Conservation (phyloP, 1,284 basidiomycete species). For the Thecaphora thlaspeos region DNA sequence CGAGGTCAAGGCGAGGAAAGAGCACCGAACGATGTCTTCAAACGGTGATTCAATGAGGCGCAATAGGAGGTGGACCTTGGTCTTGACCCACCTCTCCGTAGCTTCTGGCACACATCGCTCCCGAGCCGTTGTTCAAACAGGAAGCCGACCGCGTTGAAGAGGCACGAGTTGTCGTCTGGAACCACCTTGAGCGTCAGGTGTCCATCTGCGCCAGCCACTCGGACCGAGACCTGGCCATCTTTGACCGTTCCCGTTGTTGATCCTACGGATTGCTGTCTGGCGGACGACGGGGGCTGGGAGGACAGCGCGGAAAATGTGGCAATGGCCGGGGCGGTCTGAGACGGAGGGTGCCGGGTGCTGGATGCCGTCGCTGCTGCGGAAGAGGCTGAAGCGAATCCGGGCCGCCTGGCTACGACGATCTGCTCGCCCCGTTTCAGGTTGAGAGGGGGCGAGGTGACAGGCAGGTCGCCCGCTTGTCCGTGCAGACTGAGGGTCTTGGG, state of each 20-base stretch:
- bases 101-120: constrained; percentile 6
- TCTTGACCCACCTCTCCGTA: constrained; percentile 6
- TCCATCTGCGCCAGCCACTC: constrained; percentile 5
- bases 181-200: constrained; percentile 28
- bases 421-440: constrained; percentile 27
- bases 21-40: background rate
- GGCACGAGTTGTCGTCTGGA: constrained; percentile 47
- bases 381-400: background rate
- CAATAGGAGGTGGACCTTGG: no score
- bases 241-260: constrained; percentile 5
- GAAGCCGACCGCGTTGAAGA: constrained; percentile 35
- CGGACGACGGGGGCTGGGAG: no score
- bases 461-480: background rate
- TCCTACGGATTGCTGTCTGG: no score
- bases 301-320: no score
- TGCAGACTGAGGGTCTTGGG: constrained; percentile 12
- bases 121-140: constrained; percentile 18
- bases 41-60: no score
- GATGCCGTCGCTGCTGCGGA: no score
- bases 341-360: constrained; percentile 1
- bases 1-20: background rate
- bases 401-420: constrained; percentile 18
- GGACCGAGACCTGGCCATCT: constrained; percentile 11
- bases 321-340: no score
- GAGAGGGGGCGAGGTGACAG: constrained; percentile 5